Evolutionary conservation across 768 basidiomycete genomes (phyloP), one percentile per base, ranked within the genome.

Genomic region (Lentinula detonsa): DNA sequence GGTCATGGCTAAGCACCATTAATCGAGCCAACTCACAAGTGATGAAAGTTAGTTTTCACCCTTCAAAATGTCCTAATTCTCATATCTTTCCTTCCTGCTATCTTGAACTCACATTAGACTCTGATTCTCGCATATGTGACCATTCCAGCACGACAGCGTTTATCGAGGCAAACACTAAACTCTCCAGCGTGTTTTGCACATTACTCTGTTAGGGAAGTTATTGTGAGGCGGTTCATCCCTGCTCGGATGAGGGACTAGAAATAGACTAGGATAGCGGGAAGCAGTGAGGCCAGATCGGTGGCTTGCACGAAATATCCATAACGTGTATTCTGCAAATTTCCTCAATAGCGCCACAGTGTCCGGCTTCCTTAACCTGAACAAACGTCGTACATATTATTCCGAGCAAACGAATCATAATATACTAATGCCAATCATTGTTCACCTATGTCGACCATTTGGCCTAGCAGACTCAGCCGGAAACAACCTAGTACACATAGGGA

Each of bases 21-120:
- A 98, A 97, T 70, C 86, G 97, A 40, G 96, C 98, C 11, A 98
- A 96, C 71, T 87, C 93, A 0, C 94, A 97, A 70, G 96, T 98
- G 4, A 93, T 95, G 74, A 99, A 99, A 85, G 96, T 93, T 23
- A 28, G 65, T 61, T 40, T 5, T 23, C 18, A 23, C 35, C 28
- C 28, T 28, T 28, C 28, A 28, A 28, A 3, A 28, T 28, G 28
- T 28, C 28, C 28, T 18, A 7, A 37, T 6, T n/a, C 16, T 40
- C 40, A 40, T 23, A 8, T 11, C 28, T 3, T 28, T 18, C n/a
- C 8, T 21, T 39, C 10, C 4, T 35, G 3, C 3, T 5, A 15
- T 40, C 1, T 16, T 54, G 23, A 37, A 16, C 9, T 40, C n/a
- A 9, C n/a, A 21, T 18, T 21, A 98, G 96, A 98, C 95, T 0